Evolutionary conservation across 495 filamentous ascomycete genomes (phyloP), one percentile per base, ranked within the genome.

Genomic region (Penicillium arizonense): DNA sequence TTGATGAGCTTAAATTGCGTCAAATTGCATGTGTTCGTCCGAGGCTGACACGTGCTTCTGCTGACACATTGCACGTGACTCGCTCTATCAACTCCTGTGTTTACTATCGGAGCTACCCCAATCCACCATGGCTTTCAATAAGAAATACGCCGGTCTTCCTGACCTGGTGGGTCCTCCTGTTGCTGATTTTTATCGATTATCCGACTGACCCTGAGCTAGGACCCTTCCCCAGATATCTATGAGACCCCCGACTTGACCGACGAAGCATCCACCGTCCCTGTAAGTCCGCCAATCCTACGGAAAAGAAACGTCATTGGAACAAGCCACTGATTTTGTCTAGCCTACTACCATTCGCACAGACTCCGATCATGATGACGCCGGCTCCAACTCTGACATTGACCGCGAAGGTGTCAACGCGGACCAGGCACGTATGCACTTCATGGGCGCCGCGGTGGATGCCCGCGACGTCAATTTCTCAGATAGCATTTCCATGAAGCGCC

Each of bases 191-290:
- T 10, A 36, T 26, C 3, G 23, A 42, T 14, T 26, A 7, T 28
- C 38, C 30, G 28, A 44, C 54, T 68, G 46, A 68, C 48, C 44
- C 38, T 42, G 32, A 53, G 4, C 16, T 53, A 94, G 90, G 92
- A 97, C 65, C 85, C 83, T 21, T 89, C 91, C 21, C 92, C 91
- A 68, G 92, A 96, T 64, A 87, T 95, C 61, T 97, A 97, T 74
- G 92, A 96, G 73, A 96, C 92, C 41, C 92, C 92, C 61, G 90
- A 94, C 52, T 75, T 96, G 57, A 90, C 83, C 21, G 90, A 96
- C 61, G 92, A 94, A 65, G 86, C 79, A 45, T 96, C 90, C 24
- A 97, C 91, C 34, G 66, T 90, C 51, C 89, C 82, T 28, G 89
- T 95, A 50, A 63, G 62, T 70, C 52, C 52, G 34, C 53, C 52